These are phyloP conservation scores for Fusarium sp. DNA, from an alignment of 2,329 filamentous ascomycete genomes.

Conservation along the genomic window DNA sequence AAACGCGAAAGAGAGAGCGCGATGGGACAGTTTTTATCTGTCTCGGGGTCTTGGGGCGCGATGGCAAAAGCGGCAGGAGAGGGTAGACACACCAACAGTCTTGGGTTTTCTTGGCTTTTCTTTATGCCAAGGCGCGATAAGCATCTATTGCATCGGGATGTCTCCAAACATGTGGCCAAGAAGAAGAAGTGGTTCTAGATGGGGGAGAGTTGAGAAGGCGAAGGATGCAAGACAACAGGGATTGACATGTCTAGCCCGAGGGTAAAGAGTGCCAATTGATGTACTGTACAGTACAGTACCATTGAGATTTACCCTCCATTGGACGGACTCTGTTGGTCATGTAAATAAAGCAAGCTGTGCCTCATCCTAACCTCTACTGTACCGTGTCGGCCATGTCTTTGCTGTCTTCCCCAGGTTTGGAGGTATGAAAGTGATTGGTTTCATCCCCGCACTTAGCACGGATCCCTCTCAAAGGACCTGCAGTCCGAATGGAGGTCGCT, in stretches of 20 bases:
- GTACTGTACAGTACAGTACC: background rate
- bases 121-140: slow-evolving; percentile 35
- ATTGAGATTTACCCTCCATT: background rate
- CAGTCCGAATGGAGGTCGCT: background rate
- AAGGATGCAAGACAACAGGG: background rate
- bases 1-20: background rate
- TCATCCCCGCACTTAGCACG: slow-evolving; percentile 36
- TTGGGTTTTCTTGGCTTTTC: background rate
- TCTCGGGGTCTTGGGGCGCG: slow-evolving; percentile 6
- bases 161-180: background rate
- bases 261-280: background rate
- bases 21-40: slow-evolving; percentile 31
- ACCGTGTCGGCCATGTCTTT: background rate
- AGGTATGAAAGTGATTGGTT: background rate
- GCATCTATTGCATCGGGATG: slow-evolving; percentile 9
- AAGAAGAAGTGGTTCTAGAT: slow-evolving; percentile 15
- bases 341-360: slow-evolving; percentile 11
- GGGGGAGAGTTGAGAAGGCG: background rate
- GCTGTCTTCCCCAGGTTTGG: slow-evolving; percentile 2
- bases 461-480: background rate
- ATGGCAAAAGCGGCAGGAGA: slow-evolving; percentile 44
- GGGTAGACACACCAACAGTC: background rate
- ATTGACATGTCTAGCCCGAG: background rate
- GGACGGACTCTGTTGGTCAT: background rate
- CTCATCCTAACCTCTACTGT: background rate